Evolutionary conservation across 345 rosid species (phyloP), one percentile per base, ranked within the genome.

Genomic region (Citrus mangshanensis): DNA sequence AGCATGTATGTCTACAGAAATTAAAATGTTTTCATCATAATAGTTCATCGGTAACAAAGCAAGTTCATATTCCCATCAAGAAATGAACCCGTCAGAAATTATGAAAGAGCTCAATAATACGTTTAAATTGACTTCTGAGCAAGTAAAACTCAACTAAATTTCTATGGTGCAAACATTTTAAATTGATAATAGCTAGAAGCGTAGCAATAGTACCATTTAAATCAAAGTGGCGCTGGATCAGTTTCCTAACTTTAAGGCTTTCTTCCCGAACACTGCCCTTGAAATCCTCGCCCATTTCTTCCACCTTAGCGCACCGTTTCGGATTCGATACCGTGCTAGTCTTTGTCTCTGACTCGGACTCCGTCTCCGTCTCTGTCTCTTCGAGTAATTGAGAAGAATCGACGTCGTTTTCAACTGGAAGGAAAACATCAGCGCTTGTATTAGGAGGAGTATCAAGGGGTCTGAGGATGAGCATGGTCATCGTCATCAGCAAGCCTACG

Each of bases 231-330:
- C 73, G 85, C 19, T 79, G 89, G 68, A 94, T 89, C 40, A 93
- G 59, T 59, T 76, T 72, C 67, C 97, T 83, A 16, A 93, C 94
- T 76, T 89, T 83, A 28, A 94, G 90, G 81, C 92, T 94, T 74
- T 91, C 93, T 81, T 86, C 84, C 69, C 82, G 83, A 34, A 86
- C 84, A 60, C 85, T 87, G 7, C 90, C 88, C n/a, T 74, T 79
- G 77, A 96, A 91, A 76, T 74, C 89, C 78, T 81, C 86, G 61
- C 98, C 99, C 99, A 94, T 96, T 78, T 94, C 97, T 78, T 94
- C 98, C 79, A 94, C 98, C 59, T 98, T 94, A 51, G 95, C 95
- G 76, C 99, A 96, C 9, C 88, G 58, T 63, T 87, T 84, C 83
- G 35, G 28, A 7, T 19, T 28, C 21, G 72, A 69, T 37, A 13